Conservation (phyloP, 805 yeast genomes). For the Yamadazyma sp. region DNA sequence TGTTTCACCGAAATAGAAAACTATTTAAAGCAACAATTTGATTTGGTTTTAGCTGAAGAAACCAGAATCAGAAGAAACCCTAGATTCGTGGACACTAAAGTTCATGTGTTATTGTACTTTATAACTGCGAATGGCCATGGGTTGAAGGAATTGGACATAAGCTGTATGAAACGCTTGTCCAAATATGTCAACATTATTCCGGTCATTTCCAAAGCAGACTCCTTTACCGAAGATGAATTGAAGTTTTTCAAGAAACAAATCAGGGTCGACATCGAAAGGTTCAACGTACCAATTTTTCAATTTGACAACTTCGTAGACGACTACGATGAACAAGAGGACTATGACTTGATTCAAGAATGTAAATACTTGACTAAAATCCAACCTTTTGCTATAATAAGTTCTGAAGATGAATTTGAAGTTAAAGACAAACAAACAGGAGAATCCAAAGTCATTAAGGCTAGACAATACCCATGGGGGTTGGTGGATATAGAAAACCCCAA, state of each 20-base stretch:
- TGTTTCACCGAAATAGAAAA: constrained; percentile 66
- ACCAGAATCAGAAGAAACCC: constrained; percentile 86
- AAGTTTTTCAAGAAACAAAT: constrained; percentile 58
- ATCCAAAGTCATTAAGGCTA: constrained; percentile 46
- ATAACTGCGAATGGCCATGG: constrained; percentile 82
- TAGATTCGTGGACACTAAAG: constrained; percentile 72
- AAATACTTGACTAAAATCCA: constrained; percentile 59
- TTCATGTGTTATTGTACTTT: constrained; percentile 76
- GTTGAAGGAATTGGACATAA: constrained; percentile 70
- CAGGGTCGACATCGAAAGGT: constrained; percentile 60
- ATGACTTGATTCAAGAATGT: constrained; percentile 71
- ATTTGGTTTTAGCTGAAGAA: constrained; percentile 79
- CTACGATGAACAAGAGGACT: constrained; percentile 72
- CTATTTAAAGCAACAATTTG: constrained; percentile 75
- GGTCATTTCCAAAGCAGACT: constrained; percentile 77
- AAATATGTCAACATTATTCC: constrained; percentile 81
- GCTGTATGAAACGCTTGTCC: constrained; percentile 66
- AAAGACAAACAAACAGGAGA: constrained; percentile 45
- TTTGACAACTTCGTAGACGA: constrained; percentile 53
- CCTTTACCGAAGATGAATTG: constrained; percentile 68
- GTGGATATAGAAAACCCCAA: constrained; percentile 55
- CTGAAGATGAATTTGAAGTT: constrained; percentile 56
- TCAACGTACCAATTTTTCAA: constrained; percentile 73
- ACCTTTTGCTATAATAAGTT: constrained; percentile 72
- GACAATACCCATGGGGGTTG: constrained; percentile 78